A percentile compares a stretch with the other conserved stretches of the same genome.
Evolutionary conservation across 1,284 basidiomycete species (phyloP).

Genomic region (Mycena citricolor): DNA sequence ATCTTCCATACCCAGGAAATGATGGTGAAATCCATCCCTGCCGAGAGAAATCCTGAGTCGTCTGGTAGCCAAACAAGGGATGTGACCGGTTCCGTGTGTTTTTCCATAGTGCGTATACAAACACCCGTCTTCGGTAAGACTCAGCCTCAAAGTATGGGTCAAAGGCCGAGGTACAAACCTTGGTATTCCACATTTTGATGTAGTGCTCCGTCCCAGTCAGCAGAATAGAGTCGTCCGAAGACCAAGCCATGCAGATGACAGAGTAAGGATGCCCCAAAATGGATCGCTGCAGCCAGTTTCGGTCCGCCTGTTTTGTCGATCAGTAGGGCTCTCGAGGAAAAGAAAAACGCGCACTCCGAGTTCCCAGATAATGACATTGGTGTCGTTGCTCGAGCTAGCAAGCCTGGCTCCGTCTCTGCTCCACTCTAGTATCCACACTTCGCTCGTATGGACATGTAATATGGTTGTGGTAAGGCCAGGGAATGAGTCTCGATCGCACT

Average conservation of each 20-base stretch:
- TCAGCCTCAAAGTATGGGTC: not conserved
- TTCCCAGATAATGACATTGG: conserved; percentile 87
- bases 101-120: conserved; percentile 62
- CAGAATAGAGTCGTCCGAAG: conserved; percentile 80
- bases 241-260: conserved; percentile 87
- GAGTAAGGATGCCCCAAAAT: conserved; percentile 71
- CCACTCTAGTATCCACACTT: conserved; percentile 96
- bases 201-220: conserved; percentile 78
- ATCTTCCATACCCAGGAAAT: conserved; percentile 88
- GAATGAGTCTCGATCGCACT: conserved; percentile 79
- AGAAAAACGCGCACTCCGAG: conserved; percentile 59
- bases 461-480: conserved; percentile 84
- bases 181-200: conserved; percentile 86
- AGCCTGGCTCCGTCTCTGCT: conserved; percentile 85
- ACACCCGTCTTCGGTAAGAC: conserved; percentile 59
- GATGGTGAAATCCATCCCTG: conserved; percentile 86
- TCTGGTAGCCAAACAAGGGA: conserved; percentile 88
- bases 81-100: conserved; percentile 84
- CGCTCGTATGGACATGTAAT: conserved; percentile 83
- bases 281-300: conserved; percentile 61
- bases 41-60: conserved; percentile 87
- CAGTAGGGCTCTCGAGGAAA: conserved; percentile 7
- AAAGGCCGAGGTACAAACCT: conserved; percentile 47
- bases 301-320: conserved; percentile 38
- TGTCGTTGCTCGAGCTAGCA: conserved; percentile 88